Conservation (phyloP, 2,329 filamentous ascomycete genomes). For the Cryphonectria japonica region DNA sequence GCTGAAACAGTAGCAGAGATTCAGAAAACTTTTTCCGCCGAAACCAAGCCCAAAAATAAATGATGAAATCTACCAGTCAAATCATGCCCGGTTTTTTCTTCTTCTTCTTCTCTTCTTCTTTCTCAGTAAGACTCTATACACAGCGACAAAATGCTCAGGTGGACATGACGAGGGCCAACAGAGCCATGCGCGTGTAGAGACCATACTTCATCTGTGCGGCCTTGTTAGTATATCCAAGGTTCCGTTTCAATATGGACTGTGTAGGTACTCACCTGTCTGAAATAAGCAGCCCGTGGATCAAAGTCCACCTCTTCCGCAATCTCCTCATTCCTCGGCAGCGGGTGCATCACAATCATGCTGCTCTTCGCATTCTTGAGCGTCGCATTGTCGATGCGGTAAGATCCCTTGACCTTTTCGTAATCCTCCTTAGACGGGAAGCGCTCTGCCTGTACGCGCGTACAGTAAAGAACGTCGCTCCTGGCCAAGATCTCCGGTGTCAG, state of each 20-base stretch:
- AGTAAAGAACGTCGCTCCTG: slow-evolving; percentile 90
- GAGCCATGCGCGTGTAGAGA: slow-evolving; percentile 95
- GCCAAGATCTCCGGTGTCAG: slow-evolving; percentile 87
- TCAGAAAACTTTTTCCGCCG: slow-evolving; percentile 19
- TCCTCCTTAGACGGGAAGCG: slow-evolving; percentile 80
- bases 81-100: background rate
- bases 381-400: slow-evolving; percentile 87
- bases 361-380: slow-evolving; percentile 89
- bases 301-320: slow-evolving; percentile 96
- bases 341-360: slow-evolving; percentile 94
- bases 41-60: background rate
- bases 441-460: slow-evolving; percentile 95
- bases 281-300: slow-evolving; percentile 95
- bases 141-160: slow-evolving; percentile 33
- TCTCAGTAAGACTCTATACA: slow-evolving; percentile 21
- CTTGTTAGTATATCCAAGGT: slow-evolving; percentile 23
- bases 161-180: slow-evolving; percentile 90
- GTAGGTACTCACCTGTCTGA: slow-evolving; percentile 86
- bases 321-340: slow-evolving; percentile 90
- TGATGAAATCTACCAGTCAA: background rate
- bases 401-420: slow-evolving; percentile 87
- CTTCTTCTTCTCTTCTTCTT: background rate
- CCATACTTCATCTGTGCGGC: slow-evolving; percentile 86
- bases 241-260: slow-evolving; percentile 44
- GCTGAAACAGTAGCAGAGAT: slow-evolving; percentile 12